Conservation (phyloP, 352 stramenopile genomes). For the Pythium aphanidermatum region DNA sequence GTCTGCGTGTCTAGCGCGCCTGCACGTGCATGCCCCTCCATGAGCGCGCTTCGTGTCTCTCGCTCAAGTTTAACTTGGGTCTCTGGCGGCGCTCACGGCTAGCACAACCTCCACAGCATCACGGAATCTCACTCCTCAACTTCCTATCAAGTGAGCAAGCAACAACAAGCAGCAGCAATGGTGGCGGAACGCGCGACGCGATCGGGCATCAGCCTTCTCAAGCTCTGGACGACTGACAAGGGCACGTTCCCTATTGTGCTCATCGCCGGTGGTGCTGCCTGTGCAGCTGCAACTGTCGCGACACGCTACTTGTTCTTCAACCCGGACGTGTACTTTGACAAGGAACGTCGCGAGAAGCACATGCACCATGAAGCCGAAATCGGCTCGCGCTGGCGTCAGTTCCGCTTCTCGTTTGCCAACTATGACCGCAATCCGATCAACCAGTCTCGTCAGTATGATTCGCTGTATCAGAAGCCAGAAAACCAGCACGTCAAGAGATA, state of each 20-base stretch:
- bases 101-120: no score
- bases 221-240: constrained; percentile 58
- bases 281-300: constrained; percentile 25
- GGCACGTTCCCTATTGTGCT: constrained; percentile 58
- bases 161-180: constrained; percentile 10
- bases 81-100: no score
- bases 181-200: constrained; percentile 20
- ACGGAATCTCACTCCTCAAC: constrained; percentile 13
- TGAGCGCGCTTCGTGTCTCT: constrained; percentile 15
- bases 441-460: constrained; percentile 61
- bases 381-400: constrained; percentile 44
- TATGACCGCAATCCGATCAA: constrained; percentile 65
- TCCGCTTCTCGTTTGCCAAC: constrained; percentile 63
- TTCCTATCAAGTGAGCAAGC: constrained; percentile 11
- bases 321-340: constrained; percentile 65
- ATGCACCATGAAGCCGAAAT: constrained; percentile 43
- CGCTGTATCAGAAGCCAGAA: constrained; percentile 44
- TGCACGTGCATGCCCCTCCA: neutral
- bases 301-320: constrained; percentile 44
- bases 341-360: constrained; percentile 36
- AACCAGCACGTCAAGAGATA: constrained; percentile 57
- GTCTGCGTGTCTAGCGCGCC: constrained; percentile 11
- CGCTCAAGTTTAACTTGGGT: constrained; percentile 1
- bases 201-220: constrained; percentile 32
- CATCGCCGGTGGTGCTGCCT: constrained; percentile 28